Conservation (phyloP, 2,329 filamentous ascomycete genomes). For the Neonectria sp. region DNA sequence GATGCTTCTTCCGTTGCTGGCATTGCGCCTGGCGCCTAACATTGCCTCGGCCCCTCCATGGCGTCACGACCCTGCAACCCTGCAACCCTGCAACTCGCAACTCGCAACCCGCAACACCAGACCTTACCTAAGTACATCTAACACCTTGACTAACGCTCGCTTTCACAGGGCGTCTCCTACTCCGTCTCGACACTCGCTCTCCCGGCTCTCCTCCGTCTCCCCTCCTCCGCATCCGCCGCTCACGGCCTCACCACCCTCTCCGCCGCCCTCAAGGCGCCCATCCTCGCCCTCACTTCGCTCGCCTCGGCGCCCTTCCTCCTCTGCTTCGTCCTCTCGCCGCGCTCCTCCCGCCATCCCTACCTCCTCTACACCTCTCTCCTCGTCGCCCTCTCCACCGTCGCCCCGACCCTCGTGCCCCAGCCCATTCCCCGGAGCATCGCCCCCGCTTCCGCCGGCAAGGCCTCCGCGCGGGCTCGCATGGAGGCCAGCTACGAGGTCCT, state of each 20-base stretch:
- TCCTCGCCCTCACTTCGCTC: slow-evolving; percentile 77
- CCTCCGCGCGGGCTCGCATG: slow-evolving; percentile 62
- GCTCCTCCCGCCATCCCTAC: slow-evolving; percentile 86
- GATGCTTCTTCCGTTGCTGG: not conserved
- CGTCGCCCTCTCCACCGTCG: slow-evolving; percentile 72
- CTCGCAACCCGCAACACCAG: not conserved
- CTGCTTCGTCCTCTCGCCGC: slow-evolving; percentile 83
- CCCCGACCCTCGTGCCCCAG: slow-evolving; percentile 63
- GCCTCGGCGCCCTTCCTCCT: slow-evolving; percentile 81
- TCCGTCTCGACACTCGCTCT: slow-evolving; percentile 84
- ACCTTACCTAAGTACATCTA: not conserved
- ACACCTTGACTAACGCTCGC: slow-evolving; percentile 33
- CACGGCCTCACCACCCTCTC: slow-evolving; percentile 80
- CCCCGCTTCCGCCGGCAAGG: slow-evolving; percentile 48
- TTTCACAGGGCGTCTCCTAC: slow-evolving; percentile 85
- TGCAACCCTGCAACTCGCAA: not conserved
- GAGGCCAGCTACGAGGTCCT: slow-evolving; percentile 82
- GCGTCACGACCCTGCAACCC: slow-evolving; percentile 3
- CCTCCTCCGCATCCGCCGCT: slow-evolving; percentile 79
- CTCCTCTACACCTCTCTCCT: slow-evolving; percentile 87
- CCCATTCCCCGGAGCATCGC: slow-evolving; percentile 47
- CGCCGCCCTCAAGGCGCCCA: slow-evolving; percentile 73
- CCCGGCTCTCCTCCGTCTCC: slow-evolving; percentile 85
- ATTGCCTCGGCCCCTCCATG: slow-evolving; percentile 17
- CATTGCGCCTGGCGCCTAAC: not conserved